Evolutionary conservation across 257 asterid genomes (phyloP).

Genomic region (Solanum arcanum): DNA sequence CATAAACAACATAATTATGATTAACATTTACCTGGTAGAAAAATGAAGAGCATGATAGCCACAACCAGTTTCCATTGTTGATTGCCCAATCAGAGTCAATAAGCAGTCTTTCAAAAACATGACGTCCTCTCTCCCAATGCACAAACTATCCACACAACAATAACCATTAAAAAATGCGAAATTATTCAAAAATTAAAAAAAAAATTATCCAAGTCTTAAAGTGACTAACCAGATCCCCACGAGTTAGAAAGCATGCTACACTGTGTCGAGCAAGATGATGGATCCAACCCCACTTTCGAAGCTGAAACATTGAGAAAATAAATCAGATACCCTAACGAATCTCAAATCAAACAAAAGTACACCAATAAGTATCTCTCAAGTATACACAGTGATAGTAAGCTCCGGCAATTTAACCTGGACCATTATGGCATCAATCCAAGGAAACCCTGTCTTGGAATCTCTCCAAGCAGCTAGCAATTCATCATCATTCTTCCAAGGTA

Average conservation of each 20-base stretch:
- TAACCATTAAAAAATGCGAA: neutral
- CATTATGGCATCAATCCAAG: slow-evolving; percentile 99
- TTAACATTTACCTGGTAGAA: slow-evolving; percentile 66
- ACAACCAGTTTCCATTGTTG: slow-evolving; percentile 92
- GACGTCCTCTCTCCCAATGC: slow-evolving; percentile 96
- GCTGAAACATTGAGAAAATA: slow-evolving; percentile 29
- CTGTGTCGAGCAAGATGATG: slow-evolving; percentile 97
- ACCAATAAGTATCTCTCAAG: neutral
- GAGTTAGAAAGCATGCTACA: slow-evolving; percentile 94
- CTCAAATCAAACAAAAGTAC: neutral
- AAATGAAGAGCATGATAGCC: slow-evolving; percentile 96
- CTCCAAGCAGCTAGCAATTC: slow-evolving; percentile 80
- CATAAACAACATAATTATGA: neutral
- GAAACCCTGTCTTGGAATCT: slow-evolving; percentile 88
- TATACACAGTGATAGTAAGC: neutral
- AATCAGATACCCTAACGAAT: neutral
- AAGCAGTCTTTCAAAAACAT: slow-evolving; percentile 88
- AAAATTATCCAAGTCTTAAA: neutral
- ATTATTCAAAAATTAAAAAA: neutral
- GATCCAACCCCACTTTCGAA: slow-evolving; percentile 93
- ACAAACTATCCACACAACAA: slow-evolving; percentile 40
- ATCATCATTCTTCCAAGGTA: slow-evolving; percentile 87
- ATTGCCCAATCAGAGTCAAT: slow-evolving; percentile 96
- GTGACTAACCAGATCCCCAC: slow-evolving; percentile 80
- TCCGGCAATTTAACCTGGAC: slow-evolving; percentile 49